Percentiles rank a stretch among this genome's conserved stretches.
Conservation (phyloP, 1,284 basidiomycete genomes). For the Pseudozyma hubeiensis region DNA sequence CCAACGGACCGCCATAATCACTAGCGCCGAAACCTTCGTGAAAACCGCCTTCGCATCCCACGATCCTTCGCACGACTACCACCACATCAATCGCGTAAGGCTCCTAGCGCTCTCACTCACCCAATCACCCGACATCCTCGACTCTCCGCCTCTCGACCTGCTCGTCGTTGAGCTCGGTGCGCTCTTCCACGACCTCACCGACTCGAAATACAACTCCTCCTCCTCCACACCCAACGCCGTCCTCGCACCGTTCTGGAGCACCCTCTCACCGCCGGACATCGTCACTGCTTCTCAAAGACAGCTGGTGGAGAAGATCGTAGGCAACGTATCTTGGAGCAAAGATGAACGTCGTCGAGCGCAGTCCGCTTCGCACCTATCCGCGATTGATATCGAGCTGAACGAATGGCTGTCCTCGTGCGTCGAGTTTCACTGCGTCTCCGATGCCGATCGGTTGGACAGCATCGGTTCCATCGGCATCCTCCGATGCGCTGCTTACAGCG, state of each 20-base stretch:
- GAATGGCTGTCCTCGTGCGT: conserved; percentile 80
- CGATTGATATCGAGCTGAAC: conserved; percentile 26
- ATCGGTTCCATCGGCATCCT: conserved; percentile 90
- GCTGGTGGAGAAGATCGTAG: conserved; percentile 74
- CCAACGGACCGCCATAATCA: neutral
- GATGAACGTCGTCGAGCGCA: conserved; percentile 72
- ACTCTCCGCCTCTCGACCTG: conserved; percentile 71
- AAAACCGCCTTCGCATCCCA: conserved; percentile 77
- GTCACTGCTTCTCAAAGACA: conserved; percentile 7
- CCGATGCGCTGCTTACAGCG: conserved; percentile 85
- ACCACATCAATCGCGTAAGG: conserved; percentile 87
- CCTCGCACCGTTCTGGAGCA: conserved; percentile 22
- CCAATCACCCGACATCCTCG: conserved; percentile 70
- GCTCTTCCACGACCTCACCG: conserved; percentile 87
- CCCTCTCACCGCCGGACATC: neutral
- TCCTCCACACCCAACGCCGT: conserved; percentile 8
- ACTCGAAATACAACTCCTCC: conserved; percentile 78
- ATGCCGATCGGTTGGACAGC: conserved; percentile 90
- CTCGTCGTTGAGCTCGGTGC: conserved; percentile 80
- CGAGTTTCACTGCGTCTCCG: conserved; percentile 90
- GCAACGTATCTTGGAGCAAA: conserved; percentile 86
- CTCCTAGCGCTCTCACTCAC: conserved; percentile 79
- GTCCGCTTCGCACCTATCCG: neutral
- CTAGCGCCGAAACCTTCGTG: conserved; percentile 19
- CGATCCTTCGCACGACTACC: conserved; percentile 89